These are phyloP conservation scores for Tolypocladium inflatum DNA, from an alignment of 2,329 filamentous ascomycete species.

Conservation along the genomic window DNA sequence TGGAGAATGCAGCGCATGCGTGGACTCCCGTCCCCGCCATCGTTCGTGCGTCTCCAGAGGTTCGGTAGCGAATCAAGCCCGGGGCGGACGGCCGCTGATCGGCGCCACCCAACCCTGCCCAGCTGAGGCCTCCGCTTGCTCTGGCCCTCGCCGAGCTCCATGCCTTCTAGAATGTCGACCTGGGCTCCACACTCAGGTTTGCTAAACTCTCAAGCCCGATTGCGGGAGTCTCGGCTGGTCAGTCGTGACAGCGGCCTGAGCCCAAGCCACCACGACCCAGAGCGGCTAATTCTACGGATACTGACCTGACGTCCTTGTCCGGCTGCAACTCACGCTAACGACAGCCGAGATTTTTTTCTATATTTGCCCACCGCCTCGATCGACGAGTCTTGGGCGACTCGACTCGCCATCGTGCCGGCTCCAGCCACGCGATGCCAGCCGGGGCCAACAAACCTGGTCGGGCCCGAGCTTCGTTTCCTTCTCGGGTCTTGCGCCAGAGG, in stretches of 20 bases:
- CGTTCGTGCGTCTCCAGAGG: slow-evolving; percentile 11
- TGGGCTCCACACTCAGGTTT: not conserved
- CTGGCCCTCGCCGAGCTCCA: not conserved
- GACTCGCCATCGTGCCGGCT: not conserved
- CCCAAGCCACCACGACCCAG: not conserved
- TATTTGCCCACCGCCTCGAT: not conserved
- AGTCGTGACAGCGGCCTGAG: not conserved
- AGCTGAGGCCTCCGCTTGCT: slow-evolving; percentile 12
- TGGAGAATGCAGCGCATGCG: not conserved
- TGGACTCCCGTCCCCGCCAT: not conserved
- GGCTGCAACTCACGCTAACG: not conserved
- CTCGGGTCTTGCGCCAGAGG: not conserved
- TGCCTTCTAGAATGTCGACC: slow-evolving; percentile 12
- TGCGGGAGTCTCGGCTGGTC: not conserved
- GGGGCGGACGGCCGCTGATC: slow-evolving; percentile 1
- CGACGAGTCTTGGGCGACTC: not conserved
- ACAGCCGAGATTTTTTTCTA: not conserved
- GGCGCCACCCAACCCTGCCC: slow-evolving; percentile 17
- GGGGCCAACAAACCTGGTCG: not conserved
- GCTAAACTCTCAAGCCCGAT: not conserved
- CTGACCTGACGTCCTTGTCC: not conserved
- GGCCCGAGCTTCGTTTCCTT: not conserved
- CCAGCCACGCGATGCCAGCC: not conserved
- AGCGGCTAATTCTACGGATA: not conserved
- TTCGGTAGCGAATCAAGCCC: slow-evolving; percentile 22